These are phyloP conservation scores for Nothopassalora personata DNA, from an alignment of 2,329 filamentous ascomycete genomes.

Conservation along the genomic window DNA sequence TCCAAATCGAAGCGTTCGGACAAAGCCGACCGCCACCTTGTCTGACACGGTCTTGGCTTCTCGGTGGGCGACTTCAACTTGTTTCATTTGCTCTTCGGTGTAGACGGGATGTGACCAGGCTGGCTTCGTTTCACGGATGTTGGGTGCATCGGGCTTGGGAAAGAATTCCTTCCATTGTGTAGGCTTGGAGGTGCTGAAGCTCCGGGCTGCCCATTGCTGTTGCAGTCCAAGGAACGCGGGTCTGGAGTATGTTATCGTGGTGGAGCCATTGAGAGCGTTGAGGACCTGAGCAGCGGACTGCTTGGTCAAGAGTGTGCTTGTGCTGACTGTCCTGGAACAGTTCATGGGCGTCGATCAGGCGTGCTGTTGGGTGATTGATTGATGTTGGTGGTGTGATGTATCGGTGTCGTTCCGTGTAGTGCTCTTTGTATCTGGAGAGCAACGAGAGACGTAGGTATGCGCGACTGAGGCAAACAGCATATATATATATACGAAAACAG, in stretches of 20 bases:
- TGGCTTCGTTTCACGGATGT: constrained; percentile 42
- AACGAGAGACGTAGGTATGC: background rate
- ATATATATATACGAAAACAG: constrained; percentile 5
- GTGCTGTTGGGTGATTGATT: constrained; percentile 1
- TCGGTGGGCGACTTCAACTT: constrained; percentile 70
- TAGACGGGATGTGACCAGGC: constrained; percentile 54
- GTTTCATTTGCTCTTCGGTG: constrained; percentile 71
- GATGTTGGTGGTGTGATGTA: background rate
- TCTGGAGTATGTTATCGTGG: constrained; percentile 24
- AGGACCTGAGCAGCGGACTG: constrained; percentile 35
- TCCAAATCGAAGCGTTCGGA: constrained; percentile 69
- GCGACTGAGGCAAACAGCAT: constrained; percentile 3
- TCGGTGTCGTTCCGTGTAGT: background rate
- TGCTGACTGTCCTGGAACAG: constrained; percentile 23
- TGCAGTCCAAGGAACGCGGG: constrained; percentile 34
- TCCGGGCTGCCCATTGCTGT: constrained; percentile 27
- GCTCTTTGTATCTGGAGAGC: background rate
- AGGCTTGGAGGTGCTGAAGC: constrained; percentile 38
- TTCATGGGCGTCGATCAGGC: constrained; percentile 18
- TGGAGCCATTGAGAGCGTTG: constrained; percentile 34
- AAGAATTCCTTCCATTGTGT: constrained; percentile 43
- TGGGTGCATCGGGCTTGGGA: constrained; percentile 39
- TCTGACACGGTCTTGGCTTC: constrained; percentile 68
- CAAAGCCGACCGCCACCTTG: constrained; percentile 68
- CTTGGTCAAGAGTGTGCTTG: constrained; percentile 31